Conservation (phyloP, 2,329 filamentous ascomycete species). For the Dactylonectria estremocensis region DNA sequence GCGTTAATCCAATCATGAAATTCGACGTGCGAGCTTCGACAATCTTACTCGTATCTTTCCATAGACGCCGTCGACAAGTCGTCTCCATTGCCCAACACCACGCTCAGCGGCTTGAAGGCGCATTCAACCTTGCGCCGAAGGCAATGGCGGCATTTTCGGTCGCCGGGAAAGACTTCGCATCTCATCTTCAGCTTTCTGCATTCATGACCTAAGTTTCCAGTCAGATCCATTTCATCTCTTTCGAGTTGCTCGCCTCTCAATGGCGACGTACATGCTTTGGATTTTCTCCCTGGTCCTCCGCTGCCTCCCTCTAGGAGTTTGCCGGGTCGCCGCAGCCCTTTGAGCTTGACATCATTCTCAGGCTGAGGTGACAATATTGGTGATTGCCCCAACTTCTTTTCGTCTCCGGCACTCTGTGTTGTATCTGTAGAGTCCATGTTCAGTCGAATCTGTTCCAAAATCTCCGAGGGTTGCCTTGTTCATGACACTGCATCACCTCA, state of each 20-base stretch:
- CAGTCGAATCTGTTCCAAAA: neutral
- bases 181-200: slow-evolving; percentile 37
- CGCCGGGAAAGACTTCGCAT: slow-evolving; percentile 35
- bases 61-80: slow-evolving; percentile 5
- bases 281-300: slow-evolving; percentile 31
- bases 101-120: slow-evolving; percentile 25
- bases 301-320: slow-evolving; percentile 18
- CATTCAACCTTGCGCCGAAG: slow-evolving; percentile 35
- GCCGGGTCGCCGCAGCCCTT: slow-evolving; percentile 10
- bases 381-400: neutral
- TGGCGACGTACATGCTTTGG: slow-evolving; percentile 32
- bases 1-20: neutral
- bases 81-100: slow-evolving; percentile 1
- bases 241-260: neutral
- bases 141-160: slow-evolving; percentile 34
- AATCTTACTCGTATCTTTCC: slow-evolving; percentile 31
- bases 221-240: neutral
- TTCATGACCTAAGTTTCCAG: slow-evolving; percentile 22
- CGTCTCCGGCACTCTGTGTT: neutral
- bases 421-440: slow-evolving; percentile 10
- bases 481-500: neutral
- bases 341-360: slow-evolving; percentile 13
- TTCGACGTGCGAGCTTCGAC: no score
- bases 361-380: neutral
- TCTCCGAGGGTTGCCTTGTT: neutral